These are phyloP conservation scores for Xenosphaeropsis pyriputrescens DNA, from an alignment of 2,329 filamentous ascomycete species.

Conservation along the genomic window DNA sequence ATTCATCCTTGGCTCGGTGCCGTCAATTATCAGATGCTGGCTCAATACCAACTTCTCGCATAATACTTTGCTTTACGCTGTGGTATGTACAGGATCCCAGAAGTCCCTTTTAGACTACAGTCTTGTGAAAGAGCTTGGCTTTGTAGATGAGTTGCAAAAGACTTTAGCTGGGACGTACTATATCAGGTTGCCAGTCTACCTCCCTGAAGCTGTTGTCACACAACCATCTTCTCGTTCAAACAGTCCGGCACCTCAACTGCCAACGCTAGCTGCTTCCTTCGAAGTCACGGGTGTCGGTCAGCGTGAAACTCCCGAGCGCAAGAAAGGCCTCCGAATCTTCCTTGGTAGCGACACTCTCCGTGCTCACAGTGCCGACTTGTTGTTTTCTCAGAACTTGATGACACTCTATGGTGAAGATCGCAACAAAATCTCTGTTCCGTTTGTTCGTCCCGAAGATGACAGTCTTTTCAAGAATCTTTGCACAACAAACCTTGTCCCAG, in stretches of 20 bases:
- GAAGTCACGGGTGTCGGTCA: slow-evolving; percentile 50
- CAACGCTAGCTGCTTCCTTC: slow-evolving; percentile 68
- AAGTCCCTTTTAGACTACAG: slow-evolving; percentile 68
- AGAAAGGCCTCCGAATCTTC: slow-evolving; percentile 66
- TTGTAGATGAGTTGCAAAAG: slow-evolving; percentile 50
- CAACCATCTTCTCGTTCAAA: slow-evolving; percentile 59
- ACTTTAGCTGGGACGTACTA: slow-evolving; percentile 50
- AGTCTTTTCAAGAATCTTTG: slow-evolving; percentile 62
- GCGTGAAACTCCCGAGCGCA: slow-evolving; percentile 29
- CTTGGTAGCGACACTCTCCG: slow-evolving; percentile 81
- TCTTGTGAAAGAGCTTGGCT: slow-evolving; percentile 59
- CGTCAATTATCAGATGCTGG: slow-evolving; percentile 93
- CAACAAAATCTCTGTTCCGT: slow-evolving; percentile 77
- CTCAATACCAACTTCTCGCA: slow-evolving; percentile 83
- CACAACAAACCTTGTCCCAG: slow-evolving; percentile 40
- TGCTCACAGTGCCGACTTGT: slow-evolving; percentile 73
- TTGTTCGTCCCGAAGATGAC: slow-evolving; percentile 86
- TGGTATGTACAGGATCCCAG: slow-evolving; percentile 83
- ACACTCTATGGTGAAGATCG: slow-evolving; percentile 75
- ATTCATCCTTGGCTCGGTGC: slow-evolving; percentile 75
- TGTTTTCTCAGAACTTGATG: slow-evolving; percentile 86
- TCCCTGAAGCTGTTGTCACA: slow-evolving; percentile 78
- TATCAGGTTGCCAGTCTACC: slow-evolving; percentile 69
- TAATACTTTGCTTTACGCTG: slow-evolving; percentile 76
- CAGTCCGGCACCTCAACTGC: slow-evolving; percentile 65